phyloP scores from a whole-genome alignment of 495 filamentous ascomycete species.

The Lasiosphaeria ovina region DNA sequence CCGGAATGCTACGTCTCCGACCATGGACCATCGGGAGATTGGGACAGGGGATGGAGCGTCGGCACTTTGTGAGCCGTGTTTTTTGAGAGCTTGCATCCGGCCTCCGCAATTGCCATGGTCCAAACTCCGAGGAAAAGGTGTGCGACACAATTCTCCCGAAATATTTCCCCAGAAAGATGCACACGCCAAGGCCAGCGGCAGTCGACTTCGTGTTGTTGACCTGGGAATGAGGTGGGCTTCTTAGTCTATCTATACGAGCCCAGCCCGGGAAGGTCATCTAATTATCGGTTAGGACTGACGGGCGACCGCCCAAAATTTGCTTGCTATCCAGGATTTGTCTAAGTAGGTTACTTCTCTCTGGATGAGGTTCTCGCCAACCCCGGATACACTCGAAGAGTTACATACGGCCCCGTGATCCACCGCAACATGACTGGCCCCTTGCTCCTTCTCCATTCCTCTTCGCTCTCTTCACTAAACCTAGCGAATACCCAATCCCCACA shows the following conservation, averaged over 20 bases:
- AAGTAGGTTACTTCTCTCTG: background rate
- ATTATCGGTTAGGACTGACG: background rate
- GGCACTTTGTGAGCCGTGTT: background rate
- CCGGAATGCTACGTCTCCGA: background rate
- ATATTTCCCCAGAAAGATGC: background rate
- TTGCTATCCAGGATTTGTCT: background rate
- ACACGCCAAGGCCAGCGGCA: background rate
- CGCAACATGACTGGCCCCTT: no score
- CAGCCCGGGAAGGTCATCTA: background rate
- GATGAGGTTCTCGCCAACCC: conserved; percentile 2
- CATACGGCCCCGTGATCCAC: no score
- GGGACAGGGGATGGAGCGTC: background rate
- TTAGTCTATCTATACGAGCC: background rate
- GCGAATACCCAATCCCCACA: no score
- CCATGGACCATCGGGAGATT: background rate
- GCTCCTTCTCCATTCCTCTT: no score
- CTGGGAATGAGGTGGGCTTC: background rate
- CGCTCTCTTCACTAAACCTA: no score
- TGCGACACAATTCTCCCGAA: background rate
- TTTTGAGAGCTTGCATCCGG: background rate
- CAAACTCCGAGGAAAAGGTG: background rate
- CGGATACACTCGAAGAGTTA: background rate
- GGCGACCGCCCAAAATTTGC: background rate
- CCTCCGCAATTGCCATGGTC: background rate
- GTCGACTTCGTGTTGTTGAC: background rate